Evolutionary conservation across 2,329 filamentous ascomycete species (phyloP).

Genomic region (Phialophora chinensis): DNA sequence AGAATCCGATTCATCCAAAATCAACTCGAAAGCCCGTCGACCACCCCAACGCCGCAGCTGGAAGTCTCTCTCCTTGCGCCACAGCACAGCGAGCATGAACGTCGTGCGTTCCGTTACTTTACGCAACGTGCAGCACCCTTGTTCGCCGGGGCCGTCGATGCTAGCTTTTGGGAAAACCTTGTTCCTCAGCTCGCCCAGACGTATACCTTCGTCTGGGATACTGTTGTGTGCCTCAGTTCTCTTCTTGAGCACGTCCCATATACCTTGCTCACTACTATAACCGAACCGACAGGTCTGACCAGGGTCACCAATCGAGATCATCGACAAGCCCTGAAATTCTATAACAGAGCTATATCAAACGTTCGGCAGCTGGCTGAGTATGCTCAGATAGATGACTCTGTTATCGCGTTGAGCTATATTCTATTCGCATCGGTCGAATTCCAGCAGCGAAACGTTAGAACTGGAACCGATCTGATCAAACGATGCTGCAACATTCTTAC

Average conservation of each 20-base stretch:
- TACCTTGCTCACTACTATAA: slow-evolving; percentile 4
- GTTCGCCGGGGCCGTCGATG: slow-evolving; percentile 28
- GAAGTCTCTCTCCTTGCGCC: slow-evolving; percentile 27
- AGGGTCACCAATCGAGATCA: slow-evolving; percentile 25
- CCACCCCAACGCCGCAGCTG: slow-evolving; percentile 21
- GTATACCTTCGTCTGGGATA: slow-evolving; percentile 33
- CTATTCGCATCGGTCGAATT: slow-evolving; percentile 35
- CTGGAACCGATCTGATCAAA: slow-evolving; percentile 26
- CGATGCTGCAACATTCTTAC: slow-evolving; percentile 21
- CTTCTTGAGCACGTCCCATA: slow-evolving; percentile 32
- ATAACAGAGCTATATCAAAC: slow-evolving; percentile 29
- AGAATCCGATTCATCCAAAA: slow-evolving; percentile 28
- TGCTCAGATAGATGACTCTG: slow-evolving; percentile 27
- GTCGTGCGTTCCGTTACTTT: slow-evolving; percentile 34
- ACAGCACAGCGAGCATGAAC: slow-evolving; percentile 26
- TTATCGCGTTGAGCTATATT: slow-evolving; percentile 31
- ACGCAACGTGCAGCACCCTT: slow-evolving; percentile 24
- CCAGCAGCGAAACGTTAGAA: slow-evolving; percentile 31
- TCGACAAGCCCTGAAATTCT: slow-evolving; percentile 29
- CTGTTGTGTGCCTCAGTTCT: slow-evolving; percentile 28
- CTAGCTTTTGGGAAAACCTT: slow-evolving; percentile 31
- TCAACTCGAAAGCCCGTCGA: slow-evolving; percentile 13
- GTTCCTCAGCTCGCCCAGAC: slow-evolving; percentile 30
- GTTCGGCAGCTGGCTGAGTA: slow-evolving; percentile 21
- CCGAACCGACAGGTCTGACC: slow-evolving; percentile 2